Percentiles rank a stretch among this genome's conserved stretches.
Conservation (phyloP, 805 yeast species). For the Torulaspora franciscae region DNA sequence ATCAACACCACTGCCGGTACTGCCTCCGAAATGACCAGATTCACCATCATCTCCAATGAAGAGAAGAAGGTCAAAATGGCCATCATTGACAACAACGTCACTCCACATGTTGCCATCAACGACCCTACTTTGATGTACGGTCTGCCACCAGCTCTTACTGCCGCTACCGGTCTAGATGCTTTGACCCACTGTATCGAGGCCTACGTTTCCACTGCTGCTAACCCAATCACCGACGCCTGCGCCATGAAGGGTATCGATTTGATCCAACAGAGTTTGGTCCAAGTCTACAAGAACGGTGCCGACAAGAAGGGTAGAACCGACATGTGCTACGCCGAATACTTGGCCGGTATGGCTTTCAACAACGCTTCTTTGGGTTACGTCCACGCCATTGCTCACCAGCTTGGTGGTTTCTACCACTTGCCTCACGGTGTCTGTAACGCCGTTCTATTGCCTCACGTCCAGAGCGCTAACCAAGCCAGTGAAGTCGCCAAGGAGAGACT, state of each 20-base stretch:
- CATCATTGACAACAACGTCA: constrained; percentile 40
- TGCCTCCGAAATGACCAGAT: constrained; percentile 45
- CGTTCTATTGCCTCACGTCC: constrained; percentile 43
- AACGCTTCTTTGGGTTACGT: constrained; percentile 41
- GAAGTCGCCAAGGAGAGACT: constrained; percentile 16
- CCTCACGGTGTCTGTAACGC: constrained; percentile 46
- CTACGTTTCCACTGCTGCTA: constrained; percentile 46
- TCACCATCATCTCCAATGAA: constrained; percentile 42
- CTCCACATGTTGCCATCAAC: constrained; percentile 42
- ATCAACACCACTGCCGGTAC: constrained; percentile 46
- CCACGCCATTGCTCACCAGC: constrained; percentile 41
- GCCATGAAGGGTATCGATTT: constrained; percentile 40
- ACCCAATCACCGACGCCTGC: constrained; percentile 43
- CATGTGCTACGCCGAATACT: constrained; percentile 42
- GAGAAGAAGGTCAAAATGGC: constrained; percentile 41
- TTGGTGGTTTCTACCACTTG: constrained; percentile 39
- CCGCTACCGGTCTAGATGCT: constrained; percentile 43
- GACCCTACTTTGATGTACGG: constrained; percentile 40
- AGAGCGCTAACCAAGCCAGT: constrained; percentile 15
- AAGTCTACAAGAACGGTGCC: constrained; percentile 38
- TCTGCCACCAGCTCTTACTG: constrained; percentile 41
- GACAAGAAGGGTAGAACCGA: constrained; percentile 41
- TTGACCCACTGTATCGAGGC: constrained; percentile 44
- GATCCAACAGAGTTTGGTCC: constrained; percentile 39
- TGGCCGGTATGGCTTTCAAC: constrained; percentile 45